A percentile compares a stretch with the other conserved stretches of the same genome.
phyloP scores from a whole-genome alignment of 2,329 filamentous ascomycete genomes.

The Cladophialophora immunda region DNA sequence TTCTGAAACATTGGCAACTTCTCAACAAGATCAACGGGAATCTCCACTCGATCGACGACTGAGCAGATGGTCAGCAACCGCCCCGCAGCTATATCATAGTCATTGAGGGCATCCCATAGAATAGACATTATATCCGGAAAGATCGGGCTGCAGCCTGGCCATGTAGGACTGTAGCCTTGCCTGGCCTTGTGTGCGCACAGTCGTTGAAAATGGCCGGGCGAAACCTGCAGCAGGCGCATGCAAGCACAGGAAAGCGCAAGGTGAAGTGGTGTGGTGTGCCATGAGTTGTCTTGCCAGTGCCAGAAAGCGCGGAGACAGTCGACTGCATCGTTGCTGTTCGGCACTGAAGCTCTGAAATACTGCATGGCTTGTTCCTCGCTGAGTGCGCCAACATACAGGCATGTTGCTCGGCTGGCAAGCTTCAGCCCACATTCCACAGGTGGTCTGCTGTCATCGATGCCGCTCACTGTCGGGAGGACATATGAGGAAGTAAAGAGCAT shows the following conservation, averaged over 20 bases:
- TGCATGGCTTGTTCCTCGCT: conserved; percentile 4
- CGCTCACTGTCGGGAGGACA: neutral
- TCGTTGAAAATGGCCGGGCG: conserved; percentile 6
- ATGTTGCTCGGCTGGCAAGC: conserved; percentile 18
- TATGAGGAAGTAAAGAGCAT: conserved; percentile 22
- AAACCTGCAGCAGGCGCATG: conserved; percentile 16
- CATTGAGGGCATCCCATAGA: conserved; percentile 27
- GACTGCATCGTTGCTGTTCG: conserved; percentile 10
- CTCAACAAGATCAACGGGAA: conserved; percentile 22
- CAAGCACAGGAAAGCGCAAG: conserved; percentile 18
- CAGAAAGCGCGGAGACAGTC: conserved; percentile 2
- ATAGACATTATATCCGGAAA: conserved; percentile 74
- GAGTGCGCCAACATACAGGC: conserved; percentile 16
- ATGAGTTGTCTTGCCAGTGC: neutral
- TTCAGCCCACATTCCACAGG: conserved; percentile 17
- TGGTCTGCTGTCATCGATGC: neutral
- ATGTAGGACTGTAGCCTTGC: conserved; percentile 28
- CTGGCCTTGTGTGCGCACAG: conserved; percentile 3
- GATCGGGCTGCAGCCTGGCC: conserved; percentile 37
- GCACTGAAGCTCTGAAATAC: conserved; percentile 13
- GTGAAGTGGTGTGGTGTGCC: conserved; percentile 11
- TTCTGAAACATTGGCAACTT: conserved; percentile 21
- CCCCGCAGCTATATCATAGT: conserved; percentile 17
- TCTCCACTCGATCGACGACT: conserved; percentile 16
- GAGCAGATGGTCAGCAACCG: conserved; percentile 16